Evolutionary conservation across 2,329 filamentous ascomycete species (phyloP).

Genomic region (Monosporascus sp.): DNA sequence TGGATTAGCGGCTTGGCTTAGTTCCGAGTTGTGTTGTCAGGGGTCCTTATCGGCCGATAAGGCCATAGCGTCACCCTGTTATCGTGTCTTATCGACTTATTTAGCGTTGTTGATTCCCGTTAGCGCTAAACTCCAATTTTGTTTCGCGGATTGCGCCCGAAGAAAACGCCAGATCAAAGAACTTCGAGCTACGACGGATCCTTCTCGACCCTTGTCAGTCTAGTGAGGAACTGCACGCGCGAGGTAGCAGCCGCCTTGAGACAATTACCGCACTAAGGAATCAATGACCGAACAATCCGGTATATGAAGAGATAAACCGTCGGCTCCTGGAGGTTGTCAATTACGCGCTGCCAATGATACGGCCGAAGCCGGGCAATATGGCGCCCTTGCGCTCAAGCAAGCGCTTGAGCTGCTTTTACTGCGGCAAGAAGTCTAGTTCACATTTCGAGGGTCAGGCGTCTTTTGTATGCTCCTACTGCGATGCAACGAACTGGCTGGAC

Average conservation of each 20-base stretch:
- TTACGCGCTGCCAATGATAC: constrained; percentile 4
- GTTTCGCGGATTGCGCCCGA: background rate
- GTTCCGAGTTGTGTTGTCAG: background rate
- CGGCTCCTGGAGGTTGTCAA: constrained; percentile 2
- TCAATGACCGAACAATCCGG: background rate
- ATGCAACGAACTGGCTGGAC: constrained; percentile 85
- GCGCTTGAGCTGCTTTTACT: constrained; percentile 73
- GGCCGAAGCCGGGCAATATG: constrained; percentile 9
- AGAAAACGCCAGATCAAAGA: background rate
- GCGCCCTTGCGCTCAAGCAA: constrained; percentile 23
- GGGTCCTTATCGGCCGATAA: background rate
- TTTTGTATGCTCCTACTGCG: constrained; percentile 74
- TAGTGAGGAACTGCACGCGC: background rate
- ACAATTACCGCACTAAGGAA: background rate
- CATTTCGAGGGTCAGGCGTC: constrained; percentile 53
- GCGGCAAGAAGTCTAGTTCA: constrained; percentile 61
- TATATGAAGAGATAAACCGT: background rate
- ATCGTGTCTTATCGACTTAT: background rate
- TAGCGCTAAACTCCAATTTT: background rate
- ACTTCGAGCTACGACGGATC: background rate
- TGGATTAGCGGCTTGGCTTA: background rate
- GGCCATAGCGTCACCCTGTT: background rate
- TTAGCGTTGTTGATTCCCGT: background rate
- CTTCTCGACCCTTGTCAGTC: too few relatives aligned
- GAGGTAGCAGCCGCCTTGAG: background rate